Evolutionary conservation across 2,329 filamentous ascomycete genomes (phyloP).

Genomic region (Anthostomella pinea): DNA sequence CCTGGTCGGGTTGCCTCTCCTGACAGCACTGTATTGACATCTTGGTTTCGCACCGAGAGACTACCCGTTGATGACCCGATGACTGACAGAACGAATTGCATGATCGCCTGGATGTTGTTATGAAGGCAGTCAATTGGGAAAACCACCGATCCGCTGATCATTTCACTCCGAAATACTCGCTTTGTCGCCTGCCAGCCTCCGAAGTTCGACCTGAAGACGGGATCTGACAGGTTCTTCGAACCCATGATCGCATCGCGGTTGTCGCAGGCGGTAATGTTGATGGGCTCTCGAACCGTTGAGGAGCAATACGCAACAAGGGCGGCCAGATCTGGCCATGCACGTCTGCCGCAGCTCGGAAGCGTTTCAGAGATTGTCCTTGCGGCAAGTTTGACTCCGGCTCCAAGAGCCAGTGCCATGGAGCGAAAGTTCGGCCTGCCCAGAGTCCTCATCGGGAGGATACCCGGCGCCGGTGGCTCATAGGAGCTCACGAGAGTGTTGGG

Average conservation of each 20-base stretch:
- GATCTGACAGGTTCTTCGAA: constrained; percentile 39
- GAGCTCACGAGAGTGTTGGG: constrained; percentile 34
- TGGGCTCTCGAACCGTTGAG: no score
- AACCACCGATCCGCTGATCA: no score
- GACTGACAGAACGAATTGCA: no score
- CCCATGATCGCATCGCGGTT: constrained; percentile 48
- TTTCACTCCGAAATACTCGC: no score
- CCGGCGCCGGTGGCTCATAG: constrained; percentile 86
- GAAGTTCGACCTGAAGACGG: constrained; percentile 40
- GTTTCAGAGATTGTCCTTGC: constrained; percentile 50
- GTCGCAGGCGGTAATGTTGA: no score
- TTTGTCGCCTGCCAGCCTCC: constrained; percentile 27
- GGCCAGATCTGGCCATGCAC: not conserved
- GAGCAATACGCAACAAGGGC: not conserved
- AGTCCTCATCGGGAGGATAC: constrained; percentile 88
- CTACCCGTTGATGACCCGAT: no score
- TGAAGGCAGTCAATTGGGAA: no score
- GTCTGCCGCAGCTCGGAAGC: constrained; percentile 40
- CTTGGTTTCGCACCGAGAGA: no score
- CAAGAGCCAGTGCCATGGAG: no score
- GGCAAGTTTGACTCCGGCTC: constrained; percentile 27
- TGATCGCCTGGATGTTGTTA: no score
- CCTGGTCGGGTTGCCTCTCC: no score
- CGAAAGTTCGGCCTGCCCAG: constrained; percentile 95
- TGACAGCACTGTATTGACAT: no score